Evolutionary conservation across 768 basidiomycete genomes (phyloP).

Genomic region (Tulasnella sp.): DNA sequence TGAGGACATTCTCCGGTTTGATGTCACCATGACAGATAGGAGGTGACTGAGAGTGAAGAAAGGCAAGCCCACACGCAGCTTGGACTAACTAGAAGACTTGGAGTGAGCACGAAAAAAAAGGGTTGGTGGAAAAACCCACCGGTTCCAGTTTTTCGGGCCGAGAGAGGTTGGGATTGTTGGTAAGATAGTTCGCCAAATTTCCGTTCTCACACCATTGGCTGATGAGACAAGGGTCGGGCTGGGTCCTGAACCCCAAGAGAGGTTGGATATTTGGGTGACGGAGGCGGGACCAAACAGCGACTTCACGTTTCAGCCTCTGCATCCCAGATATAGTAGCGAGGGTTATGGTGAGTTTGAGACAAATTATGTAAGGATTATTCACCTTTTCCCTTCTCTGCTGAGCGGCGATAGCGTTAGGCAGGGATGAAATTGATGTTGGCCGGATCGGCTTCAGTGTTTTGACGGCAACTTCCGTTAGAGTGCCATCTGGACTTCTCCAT

Average conservation of each 20-base stretch:
- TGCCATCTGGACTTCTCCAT: constrained; percentile 34
- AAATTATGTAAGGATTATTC: background rate
- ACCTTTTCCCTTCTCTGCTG: background rate
- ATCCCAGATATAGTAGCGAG: background rate
- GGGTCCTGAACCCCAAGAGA: background rate
- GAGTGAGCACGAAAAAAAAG: background rate
- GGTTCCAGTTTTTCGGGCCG: background rate
- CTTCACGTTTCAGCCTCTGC: background rate
- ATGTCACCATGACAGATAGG: background rate
- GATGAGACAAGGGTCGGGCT: background rate
- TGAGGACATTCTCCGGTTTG: background rate
- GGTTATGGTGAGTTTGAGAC: background rate
- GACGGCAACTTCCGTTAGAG: constrained; percentile 96
- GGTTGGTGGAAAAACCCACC: background rate
- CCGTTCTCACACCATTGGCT: background rate
- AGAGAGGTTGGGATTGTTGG: background rate
- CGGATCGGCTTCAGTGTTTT: constrained; percentile 81
- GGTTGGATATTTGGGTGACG: background rate
- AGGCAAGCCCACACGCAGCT: background rate
- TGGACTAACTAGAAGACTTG: background rate
- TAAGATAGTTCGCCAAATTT: background rate
- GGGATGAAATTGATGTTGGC: constrained; percentile 48
- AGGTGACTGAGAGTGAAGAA: background rate
- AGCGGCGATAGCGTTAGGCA: background rate
- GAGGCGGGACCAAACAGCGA: background rate